Base-by-base conservation (phyloP, 1,284 basidiomycete genomes). In the Earliella scabrosa region DNA sequence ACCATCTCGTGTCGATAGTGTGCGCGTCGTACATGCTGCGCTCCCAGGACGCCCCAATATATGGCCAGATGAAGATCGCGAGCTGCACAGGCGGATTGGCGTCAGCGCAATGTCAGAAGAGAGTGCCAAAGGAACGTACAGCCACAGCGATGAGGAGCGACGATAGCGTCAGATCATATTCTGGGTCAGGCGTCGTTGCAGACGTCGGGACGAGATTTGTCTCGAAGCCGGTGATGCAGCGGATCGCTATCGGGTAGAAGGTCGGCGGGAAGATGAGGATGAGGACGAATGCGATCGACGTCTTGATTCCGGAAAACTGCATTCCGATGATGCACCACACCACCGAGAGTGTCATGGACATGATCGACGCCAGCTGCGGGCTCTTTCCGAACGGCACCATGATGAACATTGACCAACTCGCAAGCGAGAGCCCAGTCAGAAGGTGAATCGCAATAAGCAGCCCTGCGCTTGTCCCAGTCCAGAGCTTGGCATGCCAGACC, bases 201-300 rank as follows among this genome's bases (percentile, higher is more conserved):
- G 84, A 76, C 0, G 86, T 82, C 8, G 80, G 68, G 40, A 80
- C 68, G 29, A 77, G 72, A 45, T 82, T 70, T 45, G 79, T 78
- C 69, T 92, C 90, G 62, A 80, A 92, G 11, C 86, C 85, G 52
- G 81, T 80, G 8, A 90, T 81, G 4, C 80, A 81, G 45, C 86
- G 79, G 26, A 85, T 80, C 20, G 83, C 82, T 60, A 90, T 90
- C 11, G 90, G 77, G 61, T 88, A 91, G 68, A 84, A 91, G n/a
- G 81, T 80, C 0, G 90, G 86, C 0, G 90, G 90, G 67, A 92
- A 90, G 38, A 92, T 69, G 45, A 93, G 67, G 0, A 86, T 82
- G 61, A 88, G 85, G 27, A 90, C 74, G 48, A 82, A 80, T 5
- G 82, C 82, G 2, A 72, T 75, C 2, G 71, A 76, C 13, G 77